Evolutionary conservation across 208 protist genomes (phyloP), one percentile per base, ranked within the genome.

Genomic region (Crithidia mellificae): DNA sequence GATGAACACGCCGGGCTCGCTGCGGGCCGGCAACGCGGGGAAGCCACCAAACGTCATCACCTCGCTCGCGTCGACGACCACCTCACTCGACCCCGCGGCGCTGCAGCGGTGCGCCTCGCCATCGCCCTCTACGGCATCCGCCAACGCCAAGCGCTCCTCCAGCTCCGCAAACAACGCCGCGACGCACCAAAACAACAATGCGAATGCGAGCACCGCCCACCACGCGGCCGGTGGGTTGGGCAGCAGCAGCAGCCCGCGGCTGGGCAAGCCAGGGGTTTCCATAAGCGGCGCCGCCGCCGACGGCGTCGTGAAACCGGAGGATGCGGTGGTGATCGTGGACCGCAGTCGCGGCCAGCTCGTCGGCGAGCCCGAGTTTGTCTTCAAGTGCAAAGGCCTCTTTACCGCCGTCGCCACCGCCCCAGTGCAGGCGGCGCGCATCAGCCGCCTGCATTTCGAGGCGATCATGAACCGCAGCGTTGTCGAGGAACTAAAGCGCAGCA

Each of bases 381-480:
- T 87, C 61, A 73, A 76, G 62, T 84, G 70, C 68, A 68, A 76
- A 34, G 77, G 74, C 15, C 63, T 92, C 24, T 74, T 90, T 41
- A 79, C 68, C 17, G 81, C 74, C 0, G 71, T 78, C 7, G 79
- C 81, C 15, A 69, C 57, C n/a, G 76, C 83, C 22, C 29, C 68
- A 8, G 63, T 89, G 58, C 78, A 80, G 72, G 82, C 75, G 17
- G 87, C 81, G 12, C 73, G 81, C 41, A 79, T 92, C 63, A 85
- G 72, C 52, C 80, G 83, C 14, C 72, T 90, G 38, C 78, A 92
- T 43, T 81, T 92, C 43, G 81, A 92, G 61, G 77, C 75, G 2
- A 83, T 89, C 65, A 84, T 84, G 52, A 68, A 29, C 9, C 66
- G 71, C 29, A 12, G 46, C 36, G 61, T 72, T 8, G 49, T 88